Percentiles rank a stretch among this genome's conserved stretches.
Conservation (phyloP, 2,329 filamentous ascomycete species). For the Ophiostoma pallidulum region DNA sequence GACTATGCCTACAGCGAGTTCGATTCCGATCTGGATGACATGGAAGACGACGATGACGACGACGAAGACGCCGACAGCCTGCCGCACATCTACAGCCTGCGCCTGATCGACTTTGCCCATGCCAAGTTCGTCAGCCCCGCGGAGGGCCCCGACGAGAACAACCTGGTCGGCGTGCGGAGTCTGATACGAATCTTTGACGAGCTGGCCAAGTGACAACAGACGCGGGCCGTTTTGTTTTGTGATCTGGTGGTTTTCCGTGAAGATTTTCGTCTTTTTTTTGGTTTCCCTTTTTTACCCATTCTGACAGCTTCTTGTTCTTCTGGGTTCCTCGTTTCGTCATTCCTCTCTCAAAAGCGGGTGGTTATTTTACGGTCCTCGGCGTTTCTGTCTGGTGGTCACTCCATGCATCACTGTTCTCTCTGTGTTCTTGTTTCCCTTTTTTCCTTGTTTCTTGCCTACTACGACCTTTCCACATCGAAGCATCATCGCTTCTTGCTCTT, state of each 20-base stretch:
- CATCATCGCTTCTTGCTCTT: no score
- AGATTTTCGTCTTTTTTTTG: background rate
- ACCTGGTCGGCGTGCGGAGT: conserved; percentile 63
- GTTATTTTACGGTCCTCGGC: no score
- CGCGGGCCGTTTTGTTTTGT: background rate
- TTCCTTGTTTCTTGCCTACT: no score
- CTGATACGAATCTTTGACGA: conserved; percentile 62
- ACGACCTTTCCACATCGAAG: no score
- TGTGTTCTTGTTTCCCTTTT: no score
- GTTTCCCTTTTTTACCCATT: background rate
- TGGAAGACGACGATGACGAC: conserved; percentile 34
- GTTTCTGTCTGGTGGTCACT: background rate
- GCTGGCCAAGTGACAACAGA: conserved; percentile 39
- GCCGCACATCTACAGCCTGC: conserved; percentile 66
- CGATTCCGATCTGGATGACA: conserved; percentile 12
- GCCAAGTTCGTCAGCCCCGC: conserved; percentile 72
- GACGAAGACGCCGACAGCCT: conserved; percentile 44
- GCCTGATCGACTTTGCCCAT: conserved; percentile 96
- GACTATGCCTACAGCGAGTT: no score
- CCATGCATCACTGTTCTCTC: background rate
- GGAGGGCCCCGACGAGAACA: conserved; percentile 82
- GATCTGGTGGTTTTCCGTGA: background rate
- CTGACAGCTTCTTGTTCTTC: background rate
- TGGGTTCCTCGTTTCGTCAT: no score
- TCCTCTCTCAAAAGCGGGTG: no score